Evolutionary conservation across 2,329 filamentous ascomycete genomes (phyloP), one percentile per base, ranked within the genome.

Genomic region (Onygenales sp.): DNA sequence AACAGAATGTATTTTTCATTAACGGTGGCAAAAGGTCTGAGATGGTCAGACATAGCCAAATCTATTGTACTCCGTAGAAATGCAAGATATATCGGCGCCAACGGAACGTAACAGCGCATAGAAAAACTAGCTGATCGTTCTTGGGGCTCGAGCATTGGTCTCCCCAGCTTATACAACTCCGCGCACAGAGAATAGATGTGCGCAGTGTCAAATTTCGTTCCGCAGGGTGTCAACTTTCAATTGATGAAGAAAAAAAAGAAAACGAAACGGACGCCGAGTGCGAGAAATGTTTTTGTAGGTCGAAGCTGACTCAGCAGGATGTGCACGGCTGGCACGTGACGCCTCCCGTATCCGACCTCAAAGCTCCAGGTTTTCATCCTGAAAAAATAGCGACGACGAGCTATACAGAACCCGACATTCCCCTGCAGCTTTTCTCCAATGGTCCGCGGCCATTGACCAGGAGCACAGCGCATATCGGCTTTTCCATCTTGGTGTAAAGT

Each of bases 121-220:
- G 66, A 66, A 64, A 14, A 59, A 67, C 72, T 75, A 63, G 69
- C 71, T 68, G 72, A 68, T 27, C 65, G 73, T 73, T 76, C 74
- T 76, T 77, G 72, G 63, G 50, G 70, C 68, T 70, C 69, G 74
- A 63, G 66, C 67, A 56, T 72, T 66, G 55, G 66, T 77, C 73
- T 77, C 64, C 74, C 75, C 73, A 74, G 70, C 68, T 73, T 74
- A 70, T 76, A 72, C 82, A 85, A 82, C 81, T 74, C 76, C 68
- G 75, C 73, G 74, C 77, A 78, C 73, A 64, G 66, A 63, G 59
- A 56, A 58, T 57, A 58, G 62, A 59, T 69, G 75, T 69, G 67
- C 75, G 75, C 66, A 68, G 72, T 73, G 79, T 79, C 80, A 82
- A 82, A 82, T 81, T 80, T 76, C 69, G 69, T 71, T 73, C 71